Evolutionary conservation across 352 stramenopile species (phyloP).

Genomic region (Thraustotheca clavata): DNA sequence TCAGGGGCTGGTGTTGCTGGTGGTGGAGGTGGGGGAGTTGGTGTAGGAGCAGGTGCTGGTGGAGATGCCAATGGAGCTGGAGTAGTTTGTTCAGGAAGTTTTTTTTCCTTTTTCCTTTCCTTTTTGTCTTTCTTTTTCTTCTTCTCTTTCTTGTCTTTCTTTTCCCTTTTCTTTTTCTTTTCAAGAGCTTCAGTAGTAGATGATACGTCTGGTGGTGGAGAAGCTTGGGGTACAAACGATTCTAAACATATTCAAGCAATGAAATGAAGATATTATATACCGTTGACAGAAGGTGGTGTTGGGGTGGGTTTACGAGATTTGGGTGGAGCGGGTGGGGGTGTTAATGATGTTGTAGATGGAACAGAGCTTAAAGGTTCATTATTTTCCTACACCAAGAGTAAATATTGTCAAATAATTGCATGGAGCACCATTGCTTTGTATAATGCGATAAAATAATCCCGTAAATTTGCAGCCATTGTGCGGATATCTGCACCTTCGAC

Average conservation of each 20-base stretch:
- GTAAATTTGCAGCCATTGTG: slow-evolving; percentile 72
- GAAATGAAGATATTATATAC: too few relatives aligned
- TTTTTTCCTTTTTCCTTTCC: slow-evolving; percentile 53
- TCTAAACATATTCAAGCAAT: too few relatives aligned
- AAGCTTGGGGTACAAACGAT: too few relatives aligned
- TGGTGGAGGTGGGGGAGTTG: not conserved
- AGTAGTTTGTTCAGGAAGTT: slow-evolving; percentile 24
- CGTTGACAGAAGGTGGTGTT: too few relatives aligned
- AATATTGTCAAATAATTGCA: too few relatives aligned
- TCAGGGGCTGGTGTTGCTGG: too few relatives aligned
- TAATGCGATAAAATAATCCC: slow-evolving; percentile 69
- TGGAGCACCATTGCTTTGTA: slow-evolving; percentile 67
- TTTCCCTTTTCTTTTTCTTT: slow-evolving; percentile 31
- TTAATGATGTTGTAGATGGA: too few relatives aligned
- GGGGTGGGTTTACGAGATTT: too few relatives aligned
- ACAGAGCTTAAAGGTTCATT: not conserved
- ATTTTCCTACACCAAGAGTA: too few relatives aligned
- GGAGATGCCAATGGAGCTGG: not conserved
- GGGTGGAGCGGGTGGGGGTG: too few relatives aligned
- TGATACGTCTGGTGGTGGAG: too few relatives aligned
- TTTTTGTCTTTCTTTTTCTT: slow-evolving; percentile 69
- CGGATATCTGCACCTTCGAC: slow-evolving; percentile 79
- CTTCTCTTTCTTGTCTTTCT: slow-evolving; percentile 53
- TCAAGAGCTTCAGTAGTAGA: not conserved
- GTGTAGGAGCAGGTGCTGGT: not conserved